Evolutionary conservation across 2,329 filamentous ascomycete genomes (phyloP).

Genomic region (Aspergillus puulaauensis): DNA sequence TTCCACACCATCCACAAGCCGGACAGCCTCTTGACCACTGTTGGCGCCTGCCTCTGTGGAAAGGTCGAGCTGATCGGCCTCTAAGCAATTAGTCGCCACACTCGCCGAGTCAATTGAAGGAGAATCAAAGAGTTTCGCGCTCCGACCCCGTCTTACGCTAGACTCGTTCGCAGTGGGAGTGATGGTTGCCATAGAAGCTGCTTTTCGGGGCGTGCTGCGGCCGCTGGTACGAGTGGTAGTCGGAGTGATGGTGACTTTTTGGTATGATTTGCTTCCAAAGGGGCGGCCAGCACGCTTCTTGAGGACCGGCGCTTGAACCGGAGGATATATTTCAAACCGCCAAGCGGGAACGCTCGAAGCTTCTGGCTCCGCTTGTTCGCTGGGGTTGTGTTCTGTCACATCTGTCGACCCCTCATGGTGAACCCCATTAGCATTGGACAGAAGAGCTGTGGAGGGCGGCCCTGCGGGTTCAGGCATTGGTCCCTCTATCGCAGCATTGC

Average conservation of each 20-base stretch:
- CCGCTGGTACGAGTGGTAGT: slow-evolving; percentile 34
- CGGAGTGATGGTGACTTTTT: slow-evolving; percentile 30
- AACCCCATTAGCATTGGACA: slow-evolving; percentile 30
- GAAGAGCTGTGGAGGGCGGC: slow-evolving; percentile 35
- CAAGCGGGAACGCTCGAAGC: slow-evolving; percentile 41
- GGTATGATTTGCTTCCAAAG: slow-evolving; percentile 31
- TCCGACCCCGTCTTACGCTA: slow-evolving; percentile 37
- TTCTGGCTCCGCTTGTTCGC: slow-evolving; percentile 20
- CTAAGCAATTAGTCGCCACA: slow-evolving; percentile 25
- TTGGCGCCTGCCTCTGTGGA: slow-evolving; percentile 9
- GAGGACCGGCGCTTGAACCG: slow-evolving; percentile 35
- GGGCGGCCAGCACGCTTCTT: slow-evolving; percentile 42
- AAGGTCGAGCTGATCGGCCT: slow-evolving; percentile 13
- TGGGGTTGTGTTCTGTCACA: slow-evolving; percentile 8
- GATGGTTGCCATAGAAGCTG: slow-evolving; percentile 26
- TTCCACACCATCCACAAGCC: slow-evolving; percentile 2
- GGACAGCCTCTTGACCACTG: neutral
- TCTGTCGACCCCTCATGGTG: slow-evolving; percentile 21
- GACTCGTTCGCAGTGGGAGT: slow-evolving; percentile 31
- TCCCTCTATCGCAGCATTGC: slow-evolving; percentile 10
- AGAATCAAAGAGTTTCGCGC: slow-evolving; percentile 32
- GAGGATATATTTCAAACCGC: slow-evolving; percentile 45
- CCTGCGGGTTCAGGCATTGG: slow-evolving; percentile 30
- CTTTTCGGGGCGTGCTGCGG: slow-evolving; percentile 38
- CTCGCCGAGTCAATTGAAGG: slow-evolving; percentile 26